phyloP scores from a whole-genome alignment of 495 filamentous ascomycete species.

The Aspergillus panamensis region DNA sequence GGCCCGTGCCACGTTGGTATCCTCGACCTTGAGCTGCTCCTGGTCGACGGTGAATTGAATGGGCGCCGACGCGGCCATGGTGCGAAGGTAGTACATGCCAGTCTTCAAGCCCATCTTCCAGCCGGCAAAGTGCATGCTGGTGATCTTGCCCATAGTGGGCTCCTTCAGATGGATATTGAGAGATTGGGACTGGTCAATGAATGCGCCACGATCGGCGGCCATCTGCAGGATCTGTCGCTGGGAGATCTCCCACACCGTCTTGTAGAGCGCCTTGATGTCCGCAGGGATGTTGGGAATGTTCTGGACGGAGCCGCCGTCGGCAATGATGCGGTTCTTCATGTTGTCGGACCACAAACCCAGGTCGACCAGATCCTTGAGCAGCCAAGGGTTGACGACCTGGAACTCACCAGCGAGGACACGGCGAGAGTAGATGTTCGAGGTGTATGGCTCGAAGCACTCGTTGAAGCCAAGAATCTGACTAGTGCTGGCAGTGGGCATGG shows the following conservation, averaged over 20 bases:
- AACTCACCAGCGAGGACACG: constrained; percentile 98
- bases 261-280: constrained; percentile 96
- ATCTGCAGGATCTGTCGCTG: constrained; percentile 94
- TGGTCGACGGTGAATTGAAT: constrained; percentile 99
- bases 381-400: constrained; percentile 99
- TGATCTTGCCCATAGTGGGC: constrained; percentile 99
- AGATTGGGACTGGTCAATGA: constrained; percentile 97
- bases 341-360: constrained; percentile 98
- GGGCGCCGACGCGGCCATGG: constrained; percentile 91
- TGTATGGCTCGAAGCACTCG: constrained; percentile 99
- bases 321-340: constrained; percentile 99
- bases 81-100: constrained; percentile 99
- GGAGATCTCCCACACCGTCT: constrained; percentile 99
- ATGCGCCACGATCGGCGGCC: constrained; percentile 96
- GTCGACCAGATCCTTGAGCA: constrained; percentile 96
- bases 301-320: constrained; percentile 92
- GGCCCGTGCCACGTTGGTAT: constrained; percentile 71
- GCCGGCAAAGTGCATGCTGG: constrained; percentile 97
- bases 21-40: constrained; percentile 84
- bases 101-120: constrained; percentile 99
- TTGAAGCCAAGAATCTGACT: constrained; percentile 98
- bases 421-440: constrained; percentile 98
- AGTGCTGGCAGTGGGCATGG: constrained; percentile 96
- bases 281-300: constrained; percentile 93
- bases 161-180: constrained; percentile 99